phyloP scores from a whole-genome alignment of 148 eudicot species.

The Oxyria digyna region DNA sequence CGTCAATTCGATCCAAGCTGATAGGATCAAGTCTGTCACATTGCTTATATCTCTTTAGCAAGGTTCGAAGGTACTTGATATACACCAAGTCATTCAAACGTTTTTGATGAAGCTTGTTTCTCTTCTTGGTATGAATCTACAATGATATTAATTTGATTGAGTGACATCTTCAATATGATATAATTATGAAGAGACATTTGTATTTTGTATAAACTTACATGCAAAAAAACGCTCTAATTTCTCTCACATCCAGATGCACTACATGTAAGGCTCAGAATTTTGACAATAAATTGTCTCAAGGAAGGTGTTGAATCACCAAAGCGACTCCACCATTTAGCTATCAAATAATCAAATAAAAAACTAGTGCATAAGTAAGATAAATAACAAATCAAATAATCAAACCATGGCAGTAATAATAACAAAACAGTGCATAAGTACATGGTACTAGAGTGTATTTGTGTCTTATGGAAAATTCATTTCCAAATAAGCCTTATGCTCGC shows the following conservation, averaged over 20 bases:
- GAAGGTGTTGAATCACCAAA: not conserved
- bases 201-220: not conserved
- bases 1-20: not conserved
- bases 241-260: not conserved
- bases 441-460: not conserved
- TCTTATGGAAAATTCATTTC: not conserved
- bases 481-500: not conserved
- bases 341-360: not conserved
- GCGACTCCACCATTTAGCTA: not conserved
- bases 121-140: not conserved
- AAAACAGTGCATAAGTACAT: not conserved
- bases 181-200: too few species aligned
- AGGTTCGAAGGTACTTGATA: not conserved
- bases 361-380: too few species aligned
- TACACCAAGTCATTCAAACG: not conserved
- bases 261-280: not conserved
- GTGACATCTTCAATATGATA: not conserved
- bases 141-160: not conserved
- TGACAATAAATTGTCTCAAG: not conserved
- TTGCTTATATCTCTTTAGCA: not conserved
- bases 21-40: not conserved
- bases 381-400: too few species aligned
- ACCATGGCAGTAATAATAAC: too few species aligned
- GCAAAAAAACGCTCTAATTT: not conserved
- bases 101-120: not conserved